These are phyloP conservation scores for Lindgomyces ingoldianus DNA, from an alignment of 495 filamentous ascomycete species.

Conservation along the genomic window DNA sequence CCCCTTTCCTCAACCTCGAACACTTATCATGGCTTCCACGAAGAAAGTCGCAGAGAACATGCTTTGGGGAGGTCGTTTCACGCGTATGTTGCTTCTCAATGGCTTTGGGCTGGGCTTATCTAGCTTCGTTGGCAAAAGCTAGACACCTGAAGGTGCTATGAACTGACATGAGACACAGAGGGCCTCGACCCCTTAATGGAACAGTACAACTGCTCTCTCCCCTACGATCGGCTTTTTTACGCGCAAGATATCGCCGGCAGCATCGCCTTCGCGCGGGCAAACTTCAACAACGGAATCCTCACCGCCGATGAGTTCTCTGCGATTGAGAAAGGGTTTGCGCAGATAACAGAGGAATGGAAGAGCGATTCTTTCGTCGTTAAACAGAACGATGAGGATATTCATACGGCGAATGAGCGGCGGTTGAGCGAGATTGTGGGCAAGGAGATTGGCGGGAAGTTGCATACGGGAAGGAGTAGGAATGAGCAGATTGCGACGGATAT, in stretches of 20 bases:
- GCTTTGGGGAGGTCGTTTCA: slow-evolving; percentile 84
- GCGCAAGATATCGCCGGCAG: slow-evolving; percentile 77
- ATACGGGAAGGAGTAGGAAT: slow-evolving; percentile 89
- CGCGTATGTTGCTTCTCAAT: slow-evolving; percentile 52
- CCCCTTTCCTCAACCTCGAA: not conserved
- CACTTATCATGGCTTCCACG: slow-evolving; percentile 30
- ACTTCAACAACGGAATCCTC: slow-evolving; percentile 73
- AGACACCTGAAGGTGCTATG: not conserved
- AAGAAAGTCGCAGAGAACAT: slow-evolving; percentile 54
- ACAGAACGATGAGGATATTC: slow-evolving; percentile 75
- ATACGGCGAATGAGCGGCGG: slow-evolving; percentile 91
- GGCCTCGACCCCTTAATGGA: slow-evolving; percentile 87
- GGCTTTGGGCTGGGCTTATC: not conserved
- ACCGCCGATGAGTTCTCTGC: slow-evolving; percentile 70
- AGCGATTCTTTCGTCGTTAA: slow-evolving; percentile 59
- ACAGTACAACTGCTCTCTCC: slow-evolving; percentile 83
- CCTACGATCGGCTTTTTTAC: slow-evolving; percentile 81
- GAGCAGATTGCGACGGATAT: slow-evolving; percentile 95
- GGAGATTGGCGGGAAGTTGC: slow-evolving; percentile 83
- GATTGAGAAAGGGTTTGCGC: slow-evolving; percentile 72
- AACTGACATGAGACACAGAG: slow-evolving; percentile 48
- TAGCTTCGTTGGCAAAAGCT: slow-evolving; percentile 37
- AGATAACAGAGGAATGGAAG: slow-evolving; percentile 77
- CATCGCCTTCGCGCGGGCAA: slow-evolving; percentile 85
- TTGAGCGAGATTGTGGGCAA: slow-evolving; percentile 88